A percentile compares a stretch with the other conserved stretches of the same genome.
phyloP scores from a whole-genome alignment of 331 rosid genomes.

The Telfairia occidentalis region DNA sequence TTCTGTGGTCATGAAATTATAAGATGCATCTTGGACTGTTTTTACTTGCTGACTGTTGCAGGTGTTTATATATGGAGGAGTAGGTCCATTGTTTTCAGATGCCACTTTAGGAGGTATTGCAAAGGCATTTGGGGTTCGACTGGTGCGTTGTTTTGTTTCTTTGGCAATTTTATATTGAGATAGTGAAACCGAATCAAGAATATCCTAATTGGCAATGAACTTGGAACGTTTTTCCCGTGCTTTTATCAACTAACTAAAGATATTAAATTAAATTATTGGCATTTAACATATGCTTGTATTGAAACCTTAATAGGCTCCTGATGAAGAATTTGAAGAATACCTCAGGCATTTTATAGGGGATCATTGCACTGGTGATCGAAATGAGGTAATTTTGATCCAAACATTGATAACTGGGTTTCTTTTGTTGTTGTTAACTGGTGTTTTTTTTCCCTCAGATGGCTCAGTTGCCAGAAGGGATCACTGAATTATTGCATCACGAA shows the following conservation, averaged over 20 bases:
- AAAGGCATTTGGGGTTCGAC: constrained; percentile 85
- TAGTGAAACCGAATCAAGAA: neutral
- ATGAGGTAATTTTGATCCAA: constrained; percentile 47
- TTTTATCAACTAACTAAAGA: neutral
- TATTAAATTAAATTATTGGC: neutral
- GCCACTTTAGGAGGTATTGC: constrained; percentile 83
- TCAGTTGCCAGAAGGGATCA: constrained; percentile 87
- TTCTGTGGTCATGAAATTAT: constrained; percentile 14
- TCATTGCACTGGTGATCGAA: constrained; percentile 64
- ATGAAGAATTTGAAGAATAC: constrained; percentile 91
- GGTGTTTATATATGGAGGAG: constrained; percentile 89
- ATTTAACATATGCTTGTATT: neutral
- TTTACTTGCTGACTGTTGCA: constrained; percentile 21
- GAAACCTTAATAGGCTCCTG: constrained; percentile 65
- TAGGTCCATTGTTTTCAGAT: constrained; percentile 91
- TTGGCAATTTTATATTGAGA: neutral
- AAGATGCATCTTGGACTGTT: neutral
- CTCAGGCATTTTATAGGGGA: constrained; percentile 69
- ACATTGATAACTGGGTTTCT: neutral
- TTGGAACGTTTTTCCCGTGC: neutral
- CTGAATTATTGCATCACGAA: constrained; percentile 86
- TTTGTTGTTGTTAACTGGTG: constrained; percentile 8
- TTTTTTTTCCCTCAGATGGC: constrained; percentile 84
- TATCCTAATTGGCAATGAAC: neutral
- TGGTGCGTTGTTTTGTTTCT: constrained; percentile 48